Evolutionary conservation across 768 basidiomycete genomes (phyloP), one percentile per base, ranked within the genome.

Genomic region (Strobilomyces echinocephalus): DNA sequence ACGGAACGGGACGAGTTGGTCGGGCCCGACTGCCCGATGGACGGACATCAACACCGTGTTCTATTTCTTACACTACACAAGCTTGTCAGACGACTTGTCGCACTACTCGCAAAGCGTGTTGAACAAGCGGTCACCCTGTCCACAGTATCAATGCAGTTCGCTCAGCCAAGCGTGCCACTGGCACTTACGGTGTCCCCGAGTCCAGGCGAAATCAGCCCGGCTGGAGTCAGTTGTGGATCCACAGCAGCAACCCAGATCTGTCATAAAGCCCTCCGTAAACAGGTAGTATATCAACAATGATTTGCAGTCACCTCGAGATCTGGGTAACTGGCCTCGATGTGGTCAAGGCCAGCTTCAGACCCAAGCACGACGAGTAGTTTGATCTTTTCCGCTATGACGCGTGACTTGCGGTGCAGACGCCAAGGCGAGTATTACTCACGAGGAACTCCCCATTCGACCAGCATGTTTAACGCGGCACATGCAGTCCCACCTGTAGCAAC

Each of bases 401-500:
- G 36, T 63, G 36, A 49, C 46, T 24, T n/a, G 5, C 5, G 11
- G 36, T 46, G 15, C 50, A 14, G 31, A 38, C 15, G 36, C 18
- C 14, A 15, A 28, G 34, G 40, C 12, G 30, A 42, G 12, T 26
- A 34, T 34, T 40, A 64, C 79, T 57, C 59, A 88, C 90, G 54
- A 15, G 85, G 76, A 60, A 91, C 77, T 28, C 90, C 89, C 90
- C 89, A 91, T 50, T 91, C 91, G 2, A 77, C 61, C 49, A 95
- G 78, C 91, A 97, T 97, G 47, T 79, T 64, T 51, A 97, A 68
- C 9, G 95, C 95, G 16, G 95, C 94, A 57, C 80, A 79, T 3
- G 90, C 92, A 5, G 95, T 97, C 11, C 92, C 90, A 48, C 94
- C 95, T 3, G 95, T 97, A 0, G 95, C 95, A 62, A 97, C 85